phyloP scores from a whole-genome alignment of 2,329 filamentous ascomycete genomes.

The Tolypocladium tropicale region DNA sequence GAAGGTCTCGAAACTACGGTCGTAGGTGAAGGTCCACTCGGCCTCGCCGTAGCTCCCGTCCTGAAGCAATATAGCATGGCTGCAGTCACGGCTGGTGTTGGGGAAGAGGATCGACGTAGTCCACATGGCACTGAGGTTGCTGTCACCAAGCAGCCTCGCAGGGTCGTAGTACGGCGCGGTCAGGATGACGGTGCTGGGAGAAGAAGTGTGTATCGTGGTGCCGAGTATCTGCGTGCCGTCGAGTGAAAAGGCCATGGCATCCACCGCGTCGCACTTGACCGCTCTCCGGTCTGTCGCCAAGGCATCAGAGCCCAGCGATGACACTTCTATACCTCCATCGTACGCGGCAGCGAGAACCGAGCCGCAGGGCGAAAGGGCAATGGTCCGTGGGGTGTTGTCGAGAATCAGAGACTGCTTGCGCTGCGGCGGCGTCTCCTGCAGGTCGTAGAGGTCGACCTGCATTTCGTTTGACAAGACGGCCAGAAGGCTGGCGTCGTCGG shows the following conservation, averaged over 20 bases:
- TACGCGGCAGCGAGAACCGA: conserved; percentile 77
- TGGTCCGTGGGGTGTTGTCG: conserved; percentile 66
- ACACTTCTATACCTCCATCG: conserved; percentile 80
- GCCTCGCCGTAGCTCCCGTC: conserved; percentile 53
- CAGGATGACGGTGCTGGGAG: conserved; percentile 63
- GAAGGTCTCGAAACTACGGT: conserved; percentile 67
- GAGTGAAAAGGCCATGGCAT: conserved; percentile 63
- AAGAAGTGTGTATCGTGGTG: conserved; percentile 55
- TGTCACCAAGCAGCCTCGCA: conserved; percentile 52
- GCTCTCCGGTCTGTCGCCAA: conserved; percentile 58
- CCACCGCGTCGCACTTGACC: conserved; percentile 69
- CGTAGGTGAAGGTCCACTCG: conserved; percentile 69
- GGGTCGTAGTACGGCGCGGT: conserved; percentile 73
- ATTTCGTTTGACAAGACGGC: conserved; percentile 75
- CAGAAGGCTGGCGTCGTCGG: conserved; percentile 65
- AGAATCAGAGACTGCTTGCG: conserved; percentile 66
- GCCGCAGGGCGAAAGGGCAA: conserved; percentile 72
- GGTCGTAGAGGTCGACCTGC: conserved; percentile 77
- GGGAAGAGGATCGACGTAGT: conserved; percentile 79
- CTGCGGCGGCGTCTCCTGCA: conserved; percentile 53
- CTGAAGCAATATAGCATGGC: conserved; percentile 62
- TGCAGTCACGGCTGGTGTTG: conserved; percentile 69
- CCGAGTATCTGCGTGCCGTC: conserved; percentile 72
- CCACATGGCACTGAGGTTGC: conserved; percentile 67
- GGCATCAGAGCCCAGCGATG: conserved; percentile 57